These are phyloP conservation scores for Blastobotrys raffinosifermentans DNA, from an alignment of 1,139 yeast species.

Conservation along the genomic window DNA sequence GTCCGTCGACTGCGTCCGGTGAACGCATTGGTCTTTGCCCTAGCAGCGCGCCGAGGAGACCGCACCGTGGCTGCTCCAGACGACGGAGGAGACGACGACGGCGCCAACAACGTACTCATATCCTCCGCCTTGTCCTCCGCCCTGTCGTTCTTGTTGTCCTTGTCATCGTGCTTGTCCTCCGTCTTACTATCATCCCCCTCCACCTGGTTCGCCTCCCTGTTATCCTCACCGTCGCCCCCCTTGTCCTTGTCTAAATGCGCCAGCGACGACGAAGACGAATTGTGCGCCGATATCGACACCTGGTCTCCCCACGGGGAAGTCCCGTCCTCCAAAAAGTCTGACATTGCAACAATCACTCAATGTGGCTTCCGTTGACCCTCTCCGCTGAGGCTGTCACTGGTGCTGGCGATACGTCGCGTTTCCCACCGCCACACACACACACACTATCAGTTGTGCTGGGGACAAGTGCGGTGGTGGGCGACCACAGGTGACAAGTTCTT, in stretches of 20 bases:
- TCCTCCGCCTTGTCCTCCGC: not conserved
- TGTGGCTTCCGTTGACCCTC: too few relatives aligned
- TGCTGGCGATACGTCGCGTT: too few relatives aligned
- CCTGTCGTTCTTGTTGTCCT: not conserved
- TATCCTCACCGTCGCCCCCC: slow-evolving; percentile 2
- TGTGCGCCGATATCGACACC: slow-evolving; percentile 21
- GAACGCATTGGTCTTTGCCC: slow-evolving; percentile 1
- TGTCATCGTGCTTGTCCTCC: slow-evolving; percentile 1
- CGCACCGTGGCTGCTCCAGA: not conserved
- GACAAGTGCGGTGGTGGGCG: too few relatives aligned
- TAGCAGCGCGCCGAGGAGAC: not conserved
- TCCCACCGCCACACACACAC: too few relatives aligned
- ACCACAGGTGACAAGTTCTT: too few relatives aligned
- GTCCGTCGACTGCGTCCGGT: slow-evolving; percentile 1
- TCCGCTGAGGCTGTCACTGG: too few relatives aligned
- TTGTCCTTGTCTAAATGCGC: slow-evolving; percentile 8
- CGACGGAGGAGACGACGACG: not conserved
- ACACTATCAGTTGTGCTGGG: too few relatives aligned
- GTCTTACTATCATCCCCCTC: not conserved
- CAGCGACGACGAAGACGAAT: slow-evolving; percentile 20
- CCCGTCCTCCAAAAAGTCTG: too few relatives aligned
- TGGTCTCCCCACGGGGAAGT: slow-evolving; percentile 27
- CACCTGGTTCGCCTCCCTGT: too few relatives aligned
- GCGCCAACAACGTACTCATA: too few relatives aligned
- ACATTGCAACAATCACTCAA: too few relatives aligned